phyloP scores from a whole-genome alignment of 371 early-diverging fungal species.

The Rhizomucor miehei region DNA sequence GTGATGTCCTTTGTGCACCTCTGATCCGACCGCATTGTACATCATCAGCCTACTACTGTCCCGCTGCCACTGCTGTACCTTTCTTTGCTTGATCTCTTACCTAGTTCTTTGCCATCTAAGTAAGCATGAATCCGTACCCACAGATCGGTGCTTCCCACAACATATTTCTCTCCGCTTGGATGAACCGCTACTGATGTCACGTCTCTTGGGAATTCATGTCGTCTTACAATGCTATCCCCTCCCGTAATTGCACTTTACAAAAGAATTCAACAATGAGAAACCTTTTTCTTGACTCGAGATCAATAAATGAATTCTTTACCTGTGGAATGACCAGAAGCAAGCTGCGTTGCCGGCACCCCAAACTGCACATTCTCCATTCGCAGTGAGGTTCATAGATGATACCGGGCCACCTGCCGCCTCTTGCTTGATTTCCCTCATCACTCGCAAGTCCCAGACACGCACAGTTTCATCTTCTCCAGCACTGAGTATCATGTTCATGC shows the following conservation, averaged over 20 bases:
- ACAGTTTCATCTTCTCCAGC: conserved; percentile 64
- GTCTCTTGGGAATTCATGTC: conserved; percentile 55
- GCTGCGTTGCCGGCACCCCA: conserved; percentile 75
- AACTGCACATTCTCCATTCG: conserved; percentile 65
- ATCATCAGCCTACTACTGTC: conserved; percentile 5
- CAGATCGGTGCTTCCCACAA: conserved; percentile 77
- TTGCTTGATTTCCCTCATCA: conserved; percentile 54
- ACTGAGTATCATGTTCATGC: conserved; percentile 53
- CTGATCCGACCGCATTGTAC: conserved; percentile 14
- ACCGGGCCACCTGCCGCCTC: conserved; percentile 61
- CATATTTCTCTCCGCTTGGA: conserved; percentile 71
- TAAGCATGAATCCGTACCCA: conserved; percentile 82
- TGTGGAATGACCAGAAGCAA: conserved; percentile 69
- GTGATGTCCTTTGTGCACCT: conserved; percentile 86
- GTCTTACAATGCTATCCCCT: background rate
- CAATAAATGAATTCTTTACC: conserved; percentile 30
- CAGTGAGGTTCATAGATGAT: conserved; percentile 67
- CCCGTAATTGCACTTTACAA: background rate
- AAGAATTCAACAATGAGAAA: background rate
- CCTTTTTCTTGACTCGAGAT: background rate
- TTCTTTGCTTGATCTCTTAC: conserved; percentile 9
- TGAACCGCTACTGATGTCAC: conserved; percentile 79
- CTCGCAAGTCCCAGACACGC: conserved; percentile 73
- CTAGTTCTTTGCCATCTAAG: conserved; percentile 63
- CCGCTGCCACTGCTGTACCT: background rate